Percentiles rank a stretch among this genome's conserved stretches.
Conservation (phyloP, 1,139 yeast genomes). For the Candida glucosophila region DNA sequence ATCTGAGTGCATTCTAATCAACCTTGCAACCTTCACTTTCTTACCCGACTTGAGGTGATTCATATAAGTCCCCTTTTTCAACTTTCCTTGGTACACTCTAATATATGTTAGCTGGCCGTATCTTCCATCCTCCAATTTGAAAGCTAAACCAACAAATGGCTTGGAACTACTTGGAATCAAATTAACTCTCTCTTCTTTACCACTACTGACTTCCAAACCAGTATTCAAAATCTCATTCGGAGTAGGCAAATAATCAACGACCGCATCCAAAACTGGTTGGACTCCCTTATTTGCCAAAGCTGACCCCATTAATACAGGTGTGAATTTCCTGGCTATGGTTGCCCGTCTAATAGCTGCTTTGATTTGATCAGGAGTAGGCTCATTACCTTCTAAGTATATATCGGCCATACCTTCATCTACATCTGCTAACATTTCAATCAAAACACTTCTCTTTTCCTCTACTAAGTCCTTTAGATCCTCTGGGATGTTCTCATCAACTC, state of each 20-base stretch:
- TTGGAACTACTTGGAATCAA: constrained; percentile 64
- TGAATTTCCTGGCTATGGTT: constrained; percentile 92
- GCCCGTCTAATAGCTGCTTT: constrained; percentile 87
- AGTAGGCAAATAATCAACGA: constrained; percentile 90
- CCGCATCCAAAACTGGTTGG: constrained; percentile 93
- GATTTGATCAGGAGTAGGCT: constrained; percentile 77
- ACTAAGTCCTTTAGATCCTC: constrained; percentile 65
- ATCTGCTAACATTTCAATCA: constrained; percentile 93
- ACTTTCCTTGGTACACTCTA: constrained; percentile 92
- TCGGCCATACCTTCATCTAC: constrained; percentile 97
- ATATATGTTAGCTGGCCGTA: constrained; percentile 96
- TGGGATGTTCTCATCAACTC: constrained; percentile 58
- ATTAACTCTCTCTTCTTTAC: constrained; percentile 54
- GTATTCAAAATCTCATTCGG: constrained; percentile 89
- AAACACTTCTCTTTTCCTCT: constrained; percentile 71
- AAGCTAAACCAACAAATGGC: constrained; percentile 94
- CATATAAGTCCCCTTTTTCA: constrained; percentile 85
- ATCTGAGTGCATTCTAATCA: constrained; percentile 97
- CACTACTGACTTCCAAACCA: constrained; percentile 63
- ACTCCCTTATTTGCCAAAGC: constrained; percentile 94
- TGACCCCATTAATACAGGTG: constrained; percentile 98
- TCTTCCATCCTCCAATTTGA: constrained; percentile 96
- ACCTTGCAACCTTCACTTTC: constrained; percentile 87
- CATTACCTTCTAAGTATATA: constrained; percentile 79
- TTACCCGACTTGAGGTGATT: constrained; percentile 88